Evolutionary conservation across 2,329 filamentous ascomycete species (phyloP).

Genomic region (Diaporthe vexans): DNA sequence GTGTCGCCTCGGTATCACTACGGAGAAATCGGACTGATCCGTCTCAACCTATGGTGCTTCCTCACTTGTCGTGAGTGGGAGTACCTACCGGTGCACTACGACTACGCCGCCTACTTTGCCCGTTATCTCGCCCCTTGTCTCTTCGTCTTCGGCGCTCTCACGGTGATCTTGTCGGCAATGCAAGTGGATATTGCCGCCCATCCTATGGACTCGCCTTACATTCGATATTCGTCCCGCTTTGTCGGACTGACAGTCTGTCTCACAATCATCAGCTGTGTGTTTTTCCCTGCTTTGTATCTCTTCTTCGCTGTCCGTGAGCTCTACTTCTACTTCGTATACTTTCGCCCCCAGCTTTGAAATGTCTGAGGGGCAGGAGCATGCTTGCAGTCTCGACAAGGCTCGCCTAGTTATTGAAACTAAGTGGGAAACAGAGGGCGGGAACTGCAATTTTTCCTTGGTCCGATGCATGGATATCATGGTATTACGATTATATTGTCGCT

Average conservation of each 20-base stretch:
- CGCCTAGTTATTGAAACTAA: too few species aligned
- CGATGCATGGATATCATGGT: too few species aligned
- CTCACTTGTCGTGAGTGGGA: conserved; percentile 40
- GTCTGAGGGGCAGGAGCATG: background rate
- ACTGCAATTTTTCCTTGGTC: too few species aligned
- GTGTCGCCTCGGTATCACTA: conserved; percentile 14
- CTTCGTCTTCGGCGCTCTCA: conserved; percentile 42
- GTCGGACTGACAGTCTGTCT: background rate
- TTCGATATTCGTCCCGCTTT: background rate
- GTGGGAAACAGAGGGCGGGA: too few species aligned
- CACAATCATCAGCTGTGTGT: background rate
- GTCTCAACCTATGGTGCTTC: conserved; percentile 43
- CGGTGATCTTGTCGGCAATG: background rate
- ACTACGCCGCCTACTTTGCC: conserved; percentile 44
- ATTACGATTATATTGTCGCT: background rate
- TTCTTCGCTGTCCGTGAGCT: background rate
- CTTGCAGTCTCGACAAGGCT: background rate
- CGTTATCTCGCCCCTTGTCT: conserved; percentile 44
- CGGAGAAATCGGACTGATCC: conserved; percentile 42
- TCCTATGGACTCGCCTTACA: background rate
- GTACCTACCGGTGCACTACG: conserved; percentile 41
- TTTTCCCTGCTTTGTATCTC: background rate
- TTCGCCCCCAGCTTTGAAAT: background rate
- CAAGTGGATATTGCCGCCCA: background rate
- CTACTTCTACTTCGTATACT: background rate